Evolutionary conservation across 495 filamentous ascomycete species (phyloP).

Genomic region (Penicillium soppii): DNA sequence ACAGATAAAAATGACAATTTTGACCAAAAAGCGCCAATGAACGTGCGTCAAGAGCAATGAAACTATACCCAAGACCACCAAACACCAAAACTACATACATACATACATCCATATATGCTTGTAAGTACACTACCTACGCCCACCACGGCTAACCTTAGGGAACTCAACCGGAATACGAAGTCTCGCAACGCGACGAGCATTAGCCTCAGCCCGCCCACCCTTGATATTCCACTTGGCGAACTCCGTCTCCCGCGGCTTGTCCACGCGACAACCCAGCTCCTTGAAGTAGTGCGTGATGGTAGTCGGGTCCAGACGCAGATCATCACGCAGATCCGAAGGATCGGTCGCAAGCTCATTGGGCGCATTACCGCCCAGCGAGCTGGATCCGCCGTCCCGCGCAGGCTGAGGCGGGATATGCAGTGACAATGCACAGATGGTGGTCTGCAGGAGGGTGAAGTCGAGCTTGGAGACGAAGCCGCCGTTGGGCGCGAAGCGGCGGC

Average conservation of each 20-base stretch:
- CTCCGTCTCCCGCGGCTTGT: constrained; percentile 43
- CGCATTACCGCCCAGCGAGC: constrained; percentile 49
- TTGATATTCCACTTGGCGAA: constrained; percentile 43
- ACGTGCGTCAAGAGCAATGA: constrained; percentile 3
- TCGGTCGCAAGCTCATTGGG: constrained; percentile 80
- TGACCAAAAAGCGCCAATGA: constrained; percentile 22
- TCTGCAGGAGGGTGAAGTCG: constrained; percentile 63
- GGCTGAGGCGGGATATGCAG: constrained; percentile 49
- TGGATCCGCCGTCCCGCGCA: constrained; percentile 41
- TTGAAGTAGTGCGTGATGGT: constrained; percentile 63
- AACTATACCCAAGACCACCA: constrained; percentile 3
- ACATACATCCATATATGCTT: too few relatives aligned
- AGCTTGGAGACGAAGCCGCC: constrained; percentile 57
- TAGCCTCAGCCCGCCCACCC: constrained; percentile 59
- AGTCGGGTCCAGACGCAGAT: constrained; percentile 71
- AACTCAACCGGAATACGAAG: constrained; percentile 81
- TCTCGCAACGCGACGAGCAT: constrained; percentile 61
- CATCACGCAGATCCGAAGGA: constrained; percentile 70
- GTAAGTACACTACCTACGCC: constrained; percentile 30
- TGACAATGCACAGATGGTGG: constrained; percentile 65
- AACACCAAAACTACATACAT: constrained; percentile 1
- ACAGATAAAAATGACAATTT: constrained; percentile 13
- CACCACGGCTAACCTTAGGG: constrained; percentile 59
- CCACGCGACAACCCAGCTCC: constrained; percentile 71
- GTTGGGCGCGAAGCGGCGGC: constrained; percentile 64